These are phyloP conservation scores for Zygotorulaspora mrakii DNA, from an alignment of 1,139 yeast genomes.

Conservation along the genomic window DNA sequence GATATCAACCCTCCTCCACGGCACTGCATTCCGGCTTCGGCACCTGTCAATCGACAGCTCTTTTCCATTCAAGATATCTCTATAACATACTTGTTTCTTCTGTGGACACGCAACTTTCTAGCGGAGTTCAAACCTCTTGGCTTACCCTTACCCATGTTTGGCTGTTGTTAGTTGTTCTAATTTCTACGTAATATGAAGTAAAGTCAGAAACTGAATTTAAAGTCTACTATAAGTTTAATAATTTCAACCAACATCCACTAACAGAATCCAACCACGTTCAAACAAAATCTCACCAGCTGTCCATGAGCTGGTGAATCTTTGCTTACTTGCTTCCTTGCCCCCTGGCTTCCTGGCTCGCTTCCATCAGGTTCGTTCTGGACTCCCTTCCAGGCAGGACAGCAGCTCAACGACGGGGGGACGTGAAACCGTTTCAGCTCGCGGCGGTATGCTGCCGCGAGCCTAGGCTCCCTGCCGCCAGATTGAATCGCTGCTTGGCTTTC, in stretches of 20 bases:
- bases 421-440: no score
- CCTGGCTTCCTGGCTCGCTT: no score
- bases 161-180: constrained; percentile 25
- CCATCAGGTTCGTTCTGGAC: no score
- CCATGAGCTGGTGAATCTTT: constrained; percentile 3
- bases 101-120: constrained; percentile 99
- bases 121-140: constrained; percentile 90
- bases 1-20: no score
- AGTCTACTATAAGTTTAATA: background rate
- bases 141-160: constrained; percentile 43
- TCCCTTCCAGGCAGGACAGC: no score
- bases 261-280: constrained; percentile 1
- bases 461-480: no score
- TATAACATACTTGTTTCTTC: constrained; percentile 81
- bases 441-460: no score
- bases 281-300: background rate
- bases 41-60: constrained; percentile 2
- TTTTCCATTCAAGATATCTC: constrained; percentile 5
- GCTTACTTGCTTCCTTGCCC: no score
- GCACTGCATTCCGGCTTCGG: no score
- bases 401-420: no score
- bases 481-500: no score
- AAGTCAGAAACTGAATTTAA: background rate
- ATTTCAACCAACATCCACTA: background rate
- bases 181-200: constrained; percentile 5